Percentiles rank a stretch among this genome's conserved stretches.
These are phyloP conservation scores for Ceratobasidium sp. DNA, from an alignment of 1,284 basidiomycete genomes.

Conservation along the genomic window DNA sequence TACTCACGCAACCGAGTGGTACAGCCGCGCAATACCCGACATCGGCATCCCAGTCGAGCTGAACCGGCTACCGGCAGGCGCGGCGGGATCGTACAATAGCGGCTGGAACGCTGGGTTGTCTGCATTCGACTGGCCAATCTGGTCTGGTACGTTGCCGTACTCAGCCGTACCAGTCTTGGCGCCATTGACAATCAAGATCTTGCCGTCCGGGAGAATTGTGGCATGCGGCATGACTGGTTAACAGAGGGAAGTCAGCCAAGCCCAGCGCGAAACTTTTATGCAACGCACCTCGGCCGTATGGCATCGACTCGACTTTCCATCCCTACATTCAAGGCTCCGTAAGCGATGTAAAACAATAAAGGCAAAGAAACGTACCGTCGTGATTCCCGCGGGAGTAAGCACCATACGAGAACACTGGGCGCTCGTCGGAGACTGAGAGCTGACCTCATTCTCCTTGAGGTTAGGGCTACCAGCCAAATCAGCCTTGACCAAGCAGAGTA, in stretches of 20 bases:
- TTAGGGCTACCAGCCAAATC: conserved; percentile 44
- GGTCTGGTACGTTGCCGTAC: conserved; percentile 62
- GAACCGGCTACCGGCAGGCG: conserved; percentile 64
- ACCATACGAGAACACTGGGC: conserved; percentile 61
- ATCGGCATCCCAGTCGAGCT: conserved; percentile 62
- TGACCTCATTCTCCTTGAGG: conserved; percentile 47
- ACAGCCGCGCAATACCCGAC: conserved; percentile 62
- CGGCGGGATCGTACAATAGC: conserved; percentile 65
- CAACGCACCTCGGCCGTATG: conserved; percentile 22
- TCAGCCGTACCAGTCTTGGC: conserved; percentile 63
- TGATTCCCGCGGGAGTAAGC: conserved; percentile 59
- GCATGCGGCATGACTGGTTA: conserved; percentile 64
- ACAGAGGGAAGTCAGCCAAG: conserved; percentile 51
- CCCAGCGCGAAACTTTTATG: conserved; percentile 60
- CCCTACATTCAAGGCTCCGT: too few species aligned
- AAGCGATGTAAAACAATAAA: background rate
- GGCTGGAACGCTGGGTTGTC: conserved; percentile 63
- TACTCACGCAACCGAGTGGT: conserved; percentile 59
- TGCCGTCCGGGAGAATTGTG: conserved; percentile 55
- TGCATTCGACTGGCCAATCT: conserved; percentile 65
- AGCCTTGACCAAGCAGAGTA: conserved; percentile 2
- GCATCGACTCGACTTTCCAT: too few species aligned
- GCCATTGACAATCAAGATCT: conserved; percentile 64
- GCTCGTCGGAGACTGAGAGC: conserved; percentile 50
- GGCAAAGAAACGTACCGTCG: conserved; percentile 22